Evolutionary conservation across 768 basidiomycete genomes (phyloP), one percentile per base, ranked within the genome.

Genomic region (Imleria badia): DNA sequence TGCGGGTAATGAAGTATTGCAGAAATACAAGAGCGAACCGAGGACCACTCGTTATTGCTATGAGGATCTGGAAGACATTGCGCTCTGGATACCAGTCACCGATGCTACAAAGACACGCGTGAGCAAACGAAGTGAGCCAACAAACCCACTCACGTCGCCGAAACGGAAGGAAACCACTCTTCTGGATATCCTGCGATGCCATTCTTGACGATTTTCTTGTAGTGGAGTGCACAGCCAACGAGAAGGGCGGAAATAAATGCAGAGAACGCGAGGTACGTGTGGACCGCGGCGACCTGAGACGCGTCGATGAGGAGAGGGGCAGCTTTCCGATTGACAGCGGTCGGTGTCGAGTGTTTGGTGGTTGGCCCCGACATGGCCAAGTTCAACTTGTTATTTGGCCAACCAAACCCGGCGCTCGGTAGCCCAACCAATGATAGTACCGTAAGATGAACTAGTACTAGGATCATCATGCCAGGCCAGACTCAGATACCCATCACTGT

Each of bases 81-180:
- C 89, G 78, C 60, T 94, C 90, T 34, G 91, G 91, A 58, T 87
- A 91, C 87, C 90, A 92, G 74, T 96, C 93, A 3, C 94, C 93
- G 50, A 94, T 89, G 7, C 91, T 94, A 40, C 33, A n/a, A 17
- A 10, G 17, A 54, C 13, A n/a, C 3, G 22, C 23, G 38, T 63
- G 31, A 63, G 39, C 23, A 6, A n/a, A 46, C 10, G 11, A 22
- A 26, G 40, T 10, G 23, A 41, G n/a, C 3, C 10, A 12, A 49
- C 4, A 10, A 22, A 17, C 1, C 2, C 26, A 76, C 86, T 57
- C 66, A 89, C 85, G 89, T 87, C 13, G 88, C 86, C 36, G 89
- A 91, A 10, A 96, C 94, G 6, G 91, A 93, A 8, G 94, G 94
- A 59, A 91, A 90, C 89, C 89, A 94, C 66, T 96, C 93, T 45